These are phyloP conservation scores for Sporothrix mexicana DNA, from an alignment of 2,329 filamentous ascomycete species.

Conservation along the genomic window DNA sequence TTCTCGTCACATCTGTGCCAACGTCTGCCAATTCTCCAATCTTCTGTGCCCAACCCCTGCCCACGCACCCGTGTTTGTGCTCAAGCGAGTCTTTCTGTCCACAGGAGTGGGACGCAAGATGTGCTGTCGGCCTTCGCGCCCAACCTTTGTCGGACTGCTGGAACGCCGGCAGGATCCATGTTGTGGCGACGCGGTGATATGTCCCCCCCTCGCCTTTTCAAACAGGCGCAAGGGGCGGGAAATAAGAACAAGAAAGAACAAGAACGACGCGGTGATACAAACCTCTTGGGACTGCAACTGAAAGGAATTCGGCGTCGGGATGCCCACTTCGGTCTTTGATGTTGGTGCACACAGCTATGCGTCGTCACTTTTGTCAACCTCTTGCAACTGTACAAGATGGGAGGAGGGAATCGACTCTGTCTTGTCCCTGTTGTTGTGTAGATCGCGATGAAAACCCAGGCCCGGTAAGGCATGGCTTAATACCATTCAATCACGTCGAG, in stretches of 20 bases:
- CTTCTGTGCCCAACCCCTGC: too few relatives aligned
- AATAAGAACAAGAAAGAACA: neutral
- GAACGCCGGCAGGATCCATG: neutral
- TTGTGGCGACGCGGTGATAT: neutral
- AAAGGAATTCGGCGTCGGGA: neutral
- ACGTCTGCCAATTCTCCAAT: neutral
- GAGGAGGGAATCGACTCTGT: too few relatives aligned
- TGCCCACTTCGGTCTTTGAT: neutral
- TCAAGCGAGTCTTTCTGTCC: neutral
- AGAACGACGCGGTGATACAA: neutral
- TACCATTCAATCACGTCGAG: neutral
- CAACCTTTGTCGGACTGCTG: neutral
- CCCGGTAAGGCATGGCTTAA: neutral
- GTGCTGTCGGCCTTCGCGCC: neutral
- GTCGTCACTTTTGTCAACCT: neutral
- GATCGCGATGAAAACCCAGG: conserved; percentile 11
- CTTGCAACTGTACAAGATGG: neutral
- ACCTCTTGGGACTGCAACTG: neutral
- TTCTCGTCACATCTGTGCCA: neutral
- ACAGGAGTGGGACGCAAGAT: neutral
- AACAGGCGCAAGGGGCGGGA: neutral
- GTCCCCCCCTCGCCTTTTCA: conserved; percentile 9
- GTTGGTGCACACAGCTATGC: neutral
- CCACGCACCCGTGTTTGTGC: too few relatives aligned
- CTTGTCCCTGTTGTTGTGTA: neutral